phyloP scores from a whole-genome alignment of 371 early-diverging fungal genomes.

The Apophysomyces sp. region DNA sequence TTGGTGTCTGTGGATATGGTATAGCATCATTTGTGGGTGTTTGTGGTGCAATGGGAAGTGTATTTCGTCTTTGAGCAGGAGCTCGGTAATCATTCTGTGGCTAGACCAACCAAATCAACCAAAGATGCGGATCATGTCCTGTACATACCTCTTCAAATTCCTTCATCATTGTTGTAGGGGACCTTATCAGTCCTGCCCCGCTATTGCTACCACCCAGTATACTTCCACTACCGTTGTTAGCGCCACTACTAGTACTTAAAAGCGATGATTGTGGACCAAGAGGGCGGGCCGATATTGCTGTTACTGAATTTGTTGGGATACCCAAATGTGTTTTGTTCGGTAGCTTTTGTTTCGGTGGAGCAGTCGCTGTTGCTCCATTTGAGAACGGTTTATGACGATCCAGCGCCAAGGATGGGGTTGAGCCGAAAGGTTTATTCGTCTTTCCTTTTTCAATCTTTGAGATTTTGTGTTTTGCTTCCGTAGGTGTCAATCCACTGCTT shows the following conservation, averaged over 20 bases:
- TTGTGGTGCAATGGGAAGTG: background rate
- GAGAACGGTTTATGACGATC: background rate
- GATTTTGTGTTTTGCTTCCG: background rate
- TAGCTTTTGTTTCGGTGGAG: conserved; percentile 18
- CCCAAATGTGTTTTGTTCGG: conserved; percentile 20
- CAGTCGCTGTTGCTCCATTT: background rate
- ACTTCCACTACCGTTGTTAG: background rate
- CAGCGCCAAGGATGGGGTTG: background rate
- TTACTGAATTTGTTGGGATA: background rate
- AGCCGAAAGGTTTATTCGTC: background rate
- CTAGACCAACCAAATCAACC: background rate
- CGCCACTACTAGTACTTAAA: background rate
- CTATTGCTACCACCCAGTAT: background rate
- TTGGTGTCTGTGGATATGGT: background rate
- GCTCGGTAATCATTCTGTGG: background rate
- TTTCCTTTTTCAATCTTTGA: background rate
- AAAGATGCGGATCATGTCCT: background rate
- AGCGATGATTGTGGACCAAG: background rate
- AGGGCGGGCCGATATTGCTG: background rate
- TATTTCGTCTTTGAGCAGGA: background rate
- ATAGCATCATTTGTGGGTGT: background rate
- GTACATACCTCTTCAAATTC: background rate
- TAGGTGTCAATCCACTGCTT: background rate
- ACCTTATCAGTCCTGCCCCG: background rate
- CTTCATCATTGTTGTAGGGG: background rate